A percentile compares a stretch with the other conserved stretches of the same genome.
Conservation (phyloP, 2,329 filamentous ascomycete species). For the Fusarium foetens region DNA sequence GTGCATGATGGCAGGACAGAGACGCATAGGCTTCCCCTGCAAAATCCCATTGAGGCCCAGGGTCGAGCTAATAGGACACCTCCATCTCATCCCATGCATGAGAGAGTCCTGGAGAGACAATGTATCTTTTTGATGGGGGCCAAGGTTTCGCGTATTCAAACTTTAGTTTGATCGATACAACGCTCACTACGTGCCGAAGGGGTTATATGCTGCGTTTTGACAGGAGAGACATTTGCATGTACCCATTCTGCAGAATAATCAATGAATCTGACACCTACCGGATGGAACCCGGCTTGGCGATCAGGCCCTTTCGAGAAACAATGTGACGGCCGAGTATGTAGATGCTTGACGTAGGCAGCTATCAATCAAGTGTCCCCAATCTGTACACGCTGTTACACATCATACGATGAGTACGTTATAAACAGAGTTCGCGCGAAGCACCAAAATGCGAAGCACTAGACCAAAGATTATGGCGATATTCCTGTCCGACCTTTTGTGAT, state of each 20-base stretch:
- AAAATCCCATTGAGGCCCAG: neutral
- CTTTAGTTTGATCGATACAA: neutral
- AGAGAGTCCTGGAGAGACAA: neutral
- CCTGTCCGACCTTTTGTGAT: neutral
- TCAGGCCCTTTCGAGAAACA: neutral
- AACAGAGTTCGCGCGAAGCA: neutral
- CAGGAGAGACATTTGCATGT: neutral
- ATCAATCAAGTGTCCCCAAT: neutral
- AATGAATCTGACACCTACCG: neutral
- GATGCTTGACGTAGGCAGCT: neutral
- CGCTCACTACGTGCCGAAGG: neutral
- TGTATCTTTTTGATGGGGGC: neutral
- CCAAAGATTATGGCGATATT: neutral
- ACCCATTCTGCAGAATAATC: neutral
- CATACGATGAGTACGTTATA: neutral
- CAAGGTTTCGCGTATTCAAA: neutral
- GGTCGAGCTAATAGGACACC: neutral
- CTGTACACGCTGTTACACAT: neutral
- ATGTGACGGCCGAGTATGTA: neutral
- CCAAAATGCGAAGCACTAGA: neutral
- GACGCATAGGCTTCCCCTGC: neutral
- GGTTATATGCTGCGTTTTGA: neutral
- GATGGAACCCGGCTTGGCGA: neutral
- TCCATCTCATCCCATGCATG: neutral
- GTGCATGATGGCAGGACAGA: neutral